Percentiles rank a stretch among this genome's conserved stretches.
phyloP scores from a whole-genome alignment of 768 basidiomycete species.

The Filobasidium floriforme region DNA sequence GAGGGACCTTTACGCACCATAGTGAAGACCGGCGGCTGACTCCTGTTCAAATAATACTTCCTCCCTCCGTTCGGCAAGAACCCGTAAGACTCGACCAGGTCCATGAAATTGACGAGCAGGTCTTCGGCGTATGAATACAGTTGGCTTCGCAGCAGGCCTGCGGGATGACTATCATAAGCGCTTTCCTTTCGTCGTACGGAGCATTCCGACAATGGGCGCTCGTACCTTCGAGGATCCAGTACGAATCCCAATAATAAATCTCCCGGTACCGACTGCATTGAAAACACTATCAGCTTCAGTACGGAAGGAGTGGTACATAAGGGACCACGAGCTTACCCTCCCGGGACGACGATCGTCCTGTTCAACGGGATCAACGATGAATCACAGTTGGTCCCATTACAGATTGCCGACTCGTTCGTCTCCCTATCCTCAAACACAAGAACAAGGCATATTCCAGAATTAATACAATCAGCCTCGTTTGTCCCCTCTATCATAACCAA shows the following conservation, averaged over 20 bases:
- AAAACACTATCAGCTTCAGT: not conserved
- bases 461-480: no score
- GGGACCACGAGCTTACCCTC: slow-evolving; percentile 53
- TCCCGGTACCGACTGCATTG: slow-evolving; percentile 1
- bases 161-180: no score
- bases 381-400: slow-evolving; percentile 58
- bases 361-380: slow-evolving; percentile 83
- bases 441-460: no score
- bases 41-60: slow-evolving; percentile 78
- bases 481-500: no score
- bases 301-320: no score
- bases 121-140: slow-evolving; percentile 64
- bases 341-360: slow-evolving; percentile 83
- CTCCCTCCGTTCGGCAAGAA: slow-evolving; percentile 90
- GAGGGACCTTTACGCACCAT: slow-evolving; percentile 50
- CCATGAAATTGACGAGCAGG: slow-evolving; percentile 90
- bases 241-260: slow-evolving; percentile 56
- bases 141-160: slow-evolving; percentile 65
- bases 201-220: no score
- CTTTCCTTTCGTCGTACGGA: no score
- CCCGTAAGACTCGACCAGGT: slow-evolving; percentile 72
- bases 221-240: slow-evolving; percentile 66
- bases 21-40: slow-evolving; percentile 78
- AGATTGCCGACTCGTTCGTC: slow-evolving; percentile 65
- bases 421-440: no score